A percentile compares a stretch with the other conserved stretches of the same genome.
phyloP scores from a whole-genome alignment of 805 yeast species.

The Wickerhamomyces alni region DNA sequence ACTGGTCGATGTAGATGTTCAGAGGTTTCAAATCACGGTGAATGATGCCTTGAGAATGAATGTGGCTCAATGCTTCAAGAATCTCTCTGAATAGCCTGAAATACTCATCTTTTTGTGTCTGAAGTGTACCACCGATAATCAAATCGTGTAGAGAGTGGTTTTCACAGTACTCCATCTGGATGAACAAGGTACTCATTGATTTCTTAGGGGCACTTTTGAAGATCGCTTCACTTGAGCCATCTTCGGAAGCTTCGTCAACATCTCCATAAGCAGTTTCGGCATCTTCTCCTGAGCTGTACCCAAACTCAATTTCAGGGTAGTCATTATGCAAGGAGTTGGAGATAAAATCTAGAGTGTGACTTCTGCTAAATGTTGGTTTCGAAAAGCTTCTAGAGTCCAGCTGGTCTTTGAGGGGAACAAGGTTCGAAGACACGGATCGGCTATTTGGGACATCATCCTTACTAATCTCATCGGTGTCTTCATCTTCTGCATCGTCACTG shows the following conservation, averaged over 20 bases:
- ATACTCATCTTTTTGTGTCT: slow-evolving; percentile 66
- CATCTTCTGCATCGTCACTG: slow-evolving; percentile 13
- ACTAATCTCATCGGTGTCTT: not conserved
- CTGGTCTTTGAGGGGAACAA: not conserved
- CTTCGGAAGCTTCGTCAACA: slow-evolving; percentile 21
- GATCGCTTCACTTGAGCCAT: slow-evolving; percentile 15
- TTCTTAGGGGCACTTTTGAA: slow-evolving; percentile 17
- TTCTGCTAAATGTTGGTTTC: slow-evolving; percentile 25
- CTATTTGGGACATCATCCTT: not conserved
- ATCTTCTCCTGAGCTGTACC: slow-evolving; percentile 24
- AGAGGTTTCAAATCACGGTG: slow-evolving; percentile 95
- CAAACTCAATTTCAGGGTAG: slow-evolving; percentile 51
- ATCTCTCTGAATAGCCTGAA: slow-evolving; percentile 89
- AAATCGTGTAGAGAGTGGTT: slow-evolving; percentile 83
- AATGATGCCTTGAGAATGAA: slow-evolving; percentile 89
- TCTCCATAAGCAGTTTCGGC: slow-evolving; percentile 16
- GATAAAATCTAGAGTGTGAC: slow-evolving; percentile 55
- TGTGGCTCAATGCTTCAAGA: slow-evolving; percentile 83
- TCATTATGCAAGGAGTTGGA: slow-evolving; percentile 50
- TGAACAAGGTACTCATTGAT: slow-evolving; percentile 67
- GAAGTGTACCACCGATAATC: slow-evolving; percentile 69
- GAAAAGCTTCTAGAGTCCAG: slow-evolving; percentile 9
- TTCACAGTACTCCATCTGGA: slow-evolving; percentile 98
- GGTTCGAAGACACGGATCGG: not conserved
- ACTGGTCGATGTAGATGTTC: slow-evolving; percentile 90